Conservation (phyloP, 2,329 filamentous ascomycete genomes). For the Sporothrix inflata region DNA sequence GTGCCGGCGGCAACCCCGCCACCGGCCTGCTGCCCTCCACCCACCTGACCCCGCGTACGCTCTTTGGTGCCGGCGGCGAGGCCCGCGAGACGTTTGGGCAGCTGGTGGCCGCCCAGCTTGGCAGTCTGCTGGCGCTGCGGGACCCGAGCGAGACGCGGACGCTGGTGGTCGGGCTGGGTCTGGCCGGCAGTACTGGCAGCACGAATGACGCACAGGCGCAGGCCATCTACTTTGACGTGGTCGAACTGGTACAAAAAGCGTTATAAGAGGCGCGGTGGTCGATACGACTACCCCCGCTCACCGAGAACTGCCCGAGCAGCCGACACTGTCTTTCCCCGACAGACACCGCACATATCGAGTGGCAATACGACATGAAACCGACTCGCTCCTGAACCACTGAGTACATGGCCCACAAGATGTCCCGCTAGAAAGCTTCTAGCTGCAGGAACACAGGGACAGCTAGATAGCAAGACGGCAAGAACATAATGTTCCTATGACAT, state of each 20-base stretch:
- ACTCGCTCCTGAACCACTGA: background rate
- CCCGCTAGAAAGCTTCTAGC: background rate
- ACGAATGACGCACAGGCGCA: conserved; percentile 19
- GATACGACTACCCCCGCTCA: background rate
- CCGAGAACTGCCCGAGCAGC: background rate
- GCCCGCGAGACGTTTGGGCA: conserved; percentile 84
- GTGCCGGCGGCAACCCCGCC: conserved; percentile 36
- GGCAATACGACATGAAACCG: background rate
- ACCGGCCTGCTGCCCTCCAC: conserved; percentile 67
- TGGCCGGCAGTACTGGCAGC: conserved; percentile 50
- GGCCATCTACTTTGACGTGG: conserved; percentile 65
- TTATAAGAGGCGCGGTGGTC: conserved; percentile 36
- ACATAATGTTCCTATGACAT: too few relatives aligned
- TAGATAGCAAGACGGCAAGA: background rate
- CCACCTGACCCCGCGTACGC: conserved; percentile 81
- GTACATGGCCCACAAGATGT: too few relatives aligned
- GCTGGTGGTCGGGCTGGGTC: conserved; percentile 64
- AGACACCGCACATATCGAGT: background rate
- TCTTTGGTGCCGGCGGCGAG: conserved; percentile 80
- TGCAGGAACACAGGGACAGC: background rate
- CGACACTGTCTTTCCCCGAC: background rate
- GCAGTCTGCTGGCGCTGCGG: conserved; percentile 73
- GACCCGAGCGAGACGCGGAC: conserved; percentile 66
- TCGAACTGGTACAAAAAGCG: conserved; percentile 65
- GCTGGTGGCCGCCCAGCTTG: conserved; percentile 86